Evolutionary conservation across 2,329 filamentous ascomycete species (phyloP).

Genomic region (Xylariaceae sp.): DNA sequence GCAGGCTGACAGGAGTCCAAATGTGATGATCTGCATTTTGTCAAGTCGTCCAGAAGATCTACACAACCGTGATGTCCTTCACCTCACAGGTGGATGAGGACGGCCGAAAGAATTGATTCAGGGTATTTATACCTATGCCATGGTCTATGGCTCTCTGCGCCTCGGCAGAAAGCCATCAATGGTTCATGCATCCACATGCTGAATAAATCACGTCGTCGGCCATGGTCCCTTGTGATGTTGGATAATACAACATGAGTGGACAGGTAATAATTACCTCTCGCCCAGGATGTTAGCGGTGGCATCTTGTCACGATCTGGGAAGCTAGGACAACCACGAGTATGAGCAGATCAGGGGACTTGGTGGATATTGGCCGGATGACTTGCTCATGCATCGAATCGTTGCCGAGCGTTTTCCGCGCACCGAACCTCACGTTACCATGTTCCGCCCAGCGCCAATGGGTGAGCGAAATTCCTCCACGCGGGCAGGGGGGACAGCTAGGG

Average conservation of each 20-base stretch:
- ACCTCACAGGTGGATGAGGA: no score
- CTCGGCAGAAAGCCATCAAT: not conserved
- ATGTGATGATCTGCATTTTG: constrained; percentile 10
- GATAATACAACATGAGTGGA: constrained; percentile 8
- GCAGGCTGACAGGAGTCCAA: constrained; percentile 3
- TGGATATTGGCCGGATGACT: constrained; percentile 13
- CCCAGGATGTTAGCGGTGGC: constrained; percentile 8
- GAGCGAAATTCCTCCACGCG: not conserved
- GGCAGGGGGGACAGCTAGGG: not conserved
- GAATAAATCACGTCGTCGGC: constrained; percentile 1
- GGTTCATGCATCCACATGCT: constrained; percentile 12
- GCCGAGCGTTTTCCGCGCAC: constrained; percentile 7
- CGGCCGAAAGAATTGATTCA: not conserved
- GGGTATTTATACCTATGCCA: constrained; percentile 6
- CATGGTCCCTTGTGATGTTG: constrained; percentile 11
- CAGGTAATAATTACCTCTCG: constrained; percentile 1
- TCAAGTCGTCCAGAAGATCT: not conserved
- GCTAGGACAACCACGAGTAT: constrained; percentile 3
- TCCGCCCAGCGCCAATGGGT: not conserved
- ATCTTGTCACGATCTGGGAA: constrained; percentile 17
- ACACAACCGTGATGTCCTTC: not conserved
- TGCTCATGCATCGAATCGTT: constrained; percentile 3
- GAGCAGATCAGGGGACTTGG: constrained; percentile 16
- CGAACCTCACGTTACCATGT: not conserved
- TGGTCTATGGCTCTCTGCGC: not conserved